These are phyloP conservation scores for Leavenworthia alabamica DNA, from an alignment of 345 rosid species.

Conservation along the genomic window DNA sequence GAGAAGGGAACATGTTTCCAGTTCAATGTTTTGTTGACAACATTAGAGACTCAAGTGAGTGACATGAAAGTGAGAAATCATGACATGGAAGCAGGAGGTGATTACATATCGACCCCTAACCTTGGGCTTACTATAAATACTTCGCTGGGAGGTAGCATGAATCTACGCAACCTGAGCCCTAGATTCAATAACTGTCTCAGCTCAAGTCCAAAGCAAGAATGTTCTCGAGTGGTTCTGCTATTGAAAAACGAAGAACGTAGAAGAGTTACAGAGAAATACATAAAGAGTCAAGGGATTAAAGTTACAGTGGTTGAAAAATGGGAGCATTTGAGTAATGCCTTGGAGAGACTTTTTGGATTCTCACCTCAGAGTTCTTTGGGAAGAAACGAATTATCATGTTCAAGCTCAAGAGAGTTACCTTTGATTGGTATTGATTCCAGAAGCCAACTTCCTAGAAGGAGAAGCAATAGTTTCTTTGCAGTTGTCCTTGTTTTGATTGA, in stretches of 20 bases:
- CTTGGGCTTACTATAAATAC: conserved; percentile 27
- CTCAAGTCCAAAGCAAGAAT: conserved; percentile 43
- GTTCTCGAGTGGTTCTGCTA: conserved; percentile 64
- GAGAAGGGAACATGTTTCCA: conserved; percentile 75
- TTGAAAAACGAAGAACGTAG: conserved; percentile 47
- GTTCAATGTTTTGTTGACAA: conserved; percentile 47
- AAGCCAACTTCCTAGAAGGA: conserved; percentile 17
- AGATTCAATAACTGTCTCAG: conserved; percentile 25
- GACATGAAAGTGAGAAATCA: conserved; percentile 3
- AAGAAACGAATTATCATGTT: conserved; percentile 32
- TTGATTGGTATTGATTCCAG: conserved; percentile 38
- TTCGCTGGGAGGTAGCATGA: conserved; percentile 18
- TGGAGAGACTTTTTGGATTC: conserved; percentile 29
- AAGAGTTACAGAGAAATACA: conserved; percentile 40
- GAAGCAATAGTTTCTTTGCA: conserved; percentile 21
- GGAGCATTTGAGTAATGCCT: conserved; percentile 32
- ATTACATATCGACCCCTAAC: conserved; percentile 9
- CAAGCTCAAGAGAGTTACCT: conserved; percentile 44
- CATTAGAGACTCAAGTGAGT: conserved; percentile 11
- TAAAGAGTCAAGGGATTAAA: conserved; percentile 50
- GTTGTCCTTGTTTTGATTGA: conserved; percentile 56
- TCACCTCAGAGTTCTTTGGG: conserved; percentile 43
- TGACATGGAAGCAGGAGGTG: conserved; percentile 29
- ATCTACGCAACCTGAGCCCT: conserved; percentile 35
- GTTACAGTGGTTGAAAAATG: conserved; percentile 40